A percentile compares a stretch with the other conserved stretches of the same genome.
Conservation (phyloP, 176 grass and related monocot genomes). For the sorghum (Sorghum bicolor) region DNA sequence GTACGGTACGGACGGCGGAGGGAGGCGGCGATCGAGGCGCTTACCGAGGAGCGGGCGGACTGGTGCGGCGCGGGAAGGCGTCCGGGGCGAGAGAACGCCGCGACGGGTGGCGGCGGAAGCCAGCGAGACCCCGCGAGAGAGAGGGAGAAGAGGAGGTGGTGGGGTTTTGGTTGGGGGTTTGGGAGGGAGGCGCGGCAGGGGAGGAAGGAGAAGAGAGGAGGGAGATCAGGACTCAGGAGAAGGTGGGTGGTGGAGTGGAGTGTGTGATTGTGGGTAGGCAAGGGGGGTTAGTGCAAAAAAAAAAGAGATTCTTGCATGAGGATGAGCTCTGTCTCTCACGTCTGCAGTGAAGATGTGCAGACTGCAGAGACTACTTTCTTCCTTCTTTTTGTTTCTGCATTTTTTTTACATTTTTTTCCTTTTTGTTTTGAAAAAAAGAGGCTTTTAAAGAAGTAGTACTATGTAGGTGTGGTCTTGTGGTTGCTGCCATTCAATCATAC, state of each 20-base stretch:
- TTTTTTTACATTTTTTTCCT: no score
- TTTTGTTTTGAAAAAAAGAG: no score
- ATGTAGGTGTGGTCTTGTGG: no score
- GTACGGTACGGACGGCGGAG: no score
- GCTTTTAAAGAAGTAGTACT: no score
- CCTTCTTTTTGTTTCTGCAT: not conserved
- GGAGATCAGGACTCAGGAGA: not conserved
- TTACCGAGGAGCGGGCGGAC: constrained; percentile 1
- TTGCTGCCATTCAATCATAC: no score
- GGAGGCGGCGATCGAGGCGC: not conserved
- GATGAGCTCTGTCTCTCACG: not conserved
- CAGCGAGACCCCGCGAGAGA: not conserved
- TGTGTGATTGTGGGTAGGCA: not conserved
- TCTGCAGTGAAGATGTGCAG: not conserved
- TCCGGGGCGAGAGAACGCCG: not conserved
- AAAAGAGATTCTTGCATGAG: not conserved
- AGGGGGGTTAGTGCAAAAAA: not conserved
- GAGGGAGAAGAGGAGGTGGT: not conserved
- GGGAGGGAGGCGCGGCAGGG: not conserved
- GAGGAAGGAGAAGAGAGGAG: not conserved
- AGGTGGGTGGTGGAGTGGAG: not conserved
- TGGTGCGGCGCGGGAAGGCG: constrained; percentile 1
- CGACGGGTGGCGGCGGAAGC: not conserved
- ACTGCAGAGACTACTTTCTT: not conserved
- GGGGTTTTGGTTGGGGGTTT: not conserved